Percentiles rank a stretch among this genome's conserved stretches.
These are phyloP conservation scores for Eutrema japonicum DNA, from an alignment of 345 rosid genomes.

Conservation along the genomic window DNA sequence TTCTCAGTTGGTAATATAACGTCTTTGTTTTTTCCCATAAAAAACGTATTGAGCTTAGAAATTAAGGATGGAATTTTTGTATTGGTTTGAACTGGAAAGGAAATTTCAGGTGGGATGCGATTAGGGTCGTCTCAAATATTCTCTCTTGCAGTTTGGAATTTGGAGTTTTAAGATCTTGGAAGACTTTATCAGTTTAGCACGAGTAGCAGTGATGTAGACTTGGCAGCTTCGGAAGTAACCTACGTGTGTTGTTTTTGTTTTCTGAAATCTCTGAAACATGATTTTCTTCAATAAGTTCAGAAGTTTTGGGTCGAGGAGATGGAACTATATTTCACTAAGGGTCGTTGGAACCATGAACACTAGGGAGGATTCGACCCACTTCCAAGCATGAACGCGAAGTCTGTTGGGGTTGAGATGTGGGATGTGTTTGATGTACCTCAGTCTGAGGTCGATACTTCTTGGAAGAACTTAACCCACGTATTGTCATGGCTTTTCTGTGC, in stretches of 20 bases:
- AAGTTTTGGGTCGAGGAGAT: constrained; percentile 79
- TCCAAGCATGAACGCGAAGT: constrained; percentile 87
- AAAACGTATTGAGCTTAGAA: too few relatives aligned
- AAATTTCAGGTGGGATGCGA: constrained; percentile 35
- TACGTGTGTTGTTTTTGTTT: background rate
- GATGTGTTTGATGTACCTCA: constrained; percentile 86
- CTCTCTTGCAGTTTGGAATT: background rate
- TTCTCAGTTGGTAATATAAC: constrained; percentile 26
- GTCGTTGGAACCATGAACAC: constrained; percentile 92
- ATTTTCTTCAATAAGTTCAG: constrained; percentile 54
- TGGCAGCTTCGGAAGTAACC: background rate
- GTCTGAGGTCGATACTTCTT: constrained; percentile 71
- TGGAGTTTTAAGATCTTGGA: background rate
- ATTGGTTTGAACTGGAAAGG: too few relatives aligned
- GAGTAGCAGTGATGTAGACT: background rate
- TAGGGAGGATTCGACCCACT: constrained; percentile 95
- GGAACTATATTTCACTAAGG: constrained; percentile 96
- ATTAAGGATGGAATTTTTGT: too few relatives aligned
- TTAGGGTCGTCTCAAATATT: constrained; percentile 13
- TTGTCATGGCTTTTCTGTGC: constrained; percentile 97
- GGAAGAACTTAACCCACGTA: constrained; percentile 89
- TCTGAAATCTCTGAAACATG: constrained; percentile 14
- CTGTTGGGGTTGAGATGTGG: constrained; percentile 96
- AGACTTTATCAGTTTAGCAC: background rate
- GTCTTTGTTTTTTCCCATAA: too few relatives aligned